Percentiles rank a stretch among this genome's conserved stretches.
These are phyloP conservation scores for Cladosporium sp. DNA, from an alignment of 2,329 filamentous ascomycete species.

Conservation along the genomic window DNA sequence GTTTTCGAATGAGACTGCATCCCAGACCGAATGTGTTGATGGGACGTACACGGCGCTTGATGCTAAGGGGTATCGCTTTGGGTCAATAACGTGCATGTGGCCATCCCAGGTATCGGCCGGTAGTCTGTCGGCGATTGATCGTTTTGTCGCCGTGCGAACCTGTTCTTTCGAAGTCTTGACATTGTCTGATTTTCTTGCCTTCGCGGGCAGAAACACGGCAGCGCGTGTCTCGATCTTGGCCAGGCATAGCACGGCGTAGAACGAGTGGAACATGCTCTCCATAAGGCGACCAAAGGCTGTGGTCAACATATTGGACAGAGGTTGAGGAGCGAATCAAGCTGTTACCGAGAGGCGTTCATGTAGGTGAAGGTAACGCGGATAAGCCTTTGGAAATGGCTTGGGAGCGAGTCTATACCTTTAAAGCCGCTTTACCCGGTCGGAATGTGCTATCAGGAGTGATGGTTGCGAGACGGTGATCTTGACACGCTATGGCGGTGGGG, in stretches of 20 bases:
- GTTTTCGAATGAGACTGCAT: slow-evolving; percentile 19
- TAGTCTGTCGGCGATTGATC: neutral
- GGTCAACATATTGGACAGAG: neutral
- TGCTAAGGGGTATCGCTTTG: slow-evolving; percentile 46
- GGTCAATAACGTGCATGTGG: slow-evolving; percentile 62
- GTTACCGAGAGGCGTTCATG: neutral
- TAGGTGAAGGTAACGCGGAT: neutral
- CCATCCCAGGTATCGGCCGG: slow-evolving; percentile 5
- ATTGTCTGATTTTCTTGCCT: neutral
- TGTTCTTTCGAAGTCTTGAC: neutral
- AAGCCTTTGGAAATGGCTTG: neutral
- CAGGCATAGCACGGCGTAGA: neutral
- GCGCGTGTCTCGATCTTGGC: slow-evolving; percentile 1
- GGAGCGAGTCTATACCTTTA: neutral
- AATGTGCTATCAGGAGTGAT: neutral
- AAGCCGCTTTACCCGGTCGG: neutral
- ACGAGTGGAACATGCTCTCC: neutral
- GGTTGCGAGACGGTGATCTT: neutral
- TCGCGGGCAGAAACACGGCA: neutral
- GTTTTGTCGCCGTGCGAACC: neutral
- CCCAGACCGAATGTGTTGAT: slow-evolving; percentile 9
- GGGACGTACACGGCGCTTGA: slow-evolving; percentile 7
- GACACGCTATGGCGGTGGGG: neutral
- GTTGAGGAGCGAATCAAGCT: neutral
- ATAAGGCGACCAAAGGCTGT: neutral